A percentile compares a stretch with the other conserved stretches of the same genome.
Evolutionary conservation across 2,329 filamentous ascomycete genomes (phyloP).

Genomic region (Pseudogymnoascus sp.): DNA sequence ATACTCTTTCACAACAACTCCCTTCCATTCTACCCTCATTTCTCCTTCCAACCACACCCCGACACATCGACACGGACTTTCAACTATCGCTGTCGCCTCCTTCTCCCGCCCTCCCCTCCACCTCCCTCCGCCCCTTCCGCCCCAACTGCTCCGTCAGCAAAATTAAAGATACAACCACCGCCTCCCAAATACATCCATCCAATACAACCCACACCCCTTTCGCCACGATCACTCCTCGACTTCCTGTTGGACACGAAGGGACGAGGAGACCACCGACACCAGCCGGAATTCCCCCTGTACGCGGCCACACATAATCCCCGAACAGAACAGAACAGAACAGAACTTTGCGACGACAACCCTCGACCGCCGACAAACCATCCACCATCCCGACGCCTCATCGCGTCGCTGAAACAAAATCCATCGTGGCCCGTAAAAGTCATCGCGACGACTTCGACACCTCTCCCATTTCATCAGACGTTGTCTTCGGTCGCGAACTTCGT

Average conservation of each 20-base stretch:
- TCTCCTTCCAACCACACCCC: neutral
- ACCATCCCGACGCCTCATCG: neutral
- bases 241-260: neutral
- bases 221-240: neutral
- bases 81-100: neutral
- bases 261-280: neutral
- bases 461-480: neutral
- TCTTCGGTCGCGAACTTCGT: slow-evolving; percentile 8
- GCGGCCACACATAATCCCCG: neutral
- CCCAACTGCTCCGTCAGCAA: neutral
- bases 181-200: neutral
- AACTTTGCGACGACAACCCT: neutral
- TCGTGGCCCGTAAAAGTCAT: slow-evolving; percentile 6
- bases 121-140: neutral
- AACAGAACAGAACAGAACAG: neutral
- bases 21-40: neutral
- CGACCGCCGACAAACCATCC: neutral
- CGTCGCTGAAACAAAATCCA: slow-evolving; percentile 5
- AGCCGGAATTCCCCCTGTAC: neutral
- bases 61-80: neutral
- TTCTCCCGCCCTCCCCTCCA: neutral
- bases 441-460: slow-evolving; percentile 1
- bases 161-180: neutral
- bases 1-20: neutral
- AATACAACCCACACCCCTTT: neutral